Evolutionary conservation across 306 rosid species (phyloP).

Genomic region (Alnus glutinosa): DNA sequence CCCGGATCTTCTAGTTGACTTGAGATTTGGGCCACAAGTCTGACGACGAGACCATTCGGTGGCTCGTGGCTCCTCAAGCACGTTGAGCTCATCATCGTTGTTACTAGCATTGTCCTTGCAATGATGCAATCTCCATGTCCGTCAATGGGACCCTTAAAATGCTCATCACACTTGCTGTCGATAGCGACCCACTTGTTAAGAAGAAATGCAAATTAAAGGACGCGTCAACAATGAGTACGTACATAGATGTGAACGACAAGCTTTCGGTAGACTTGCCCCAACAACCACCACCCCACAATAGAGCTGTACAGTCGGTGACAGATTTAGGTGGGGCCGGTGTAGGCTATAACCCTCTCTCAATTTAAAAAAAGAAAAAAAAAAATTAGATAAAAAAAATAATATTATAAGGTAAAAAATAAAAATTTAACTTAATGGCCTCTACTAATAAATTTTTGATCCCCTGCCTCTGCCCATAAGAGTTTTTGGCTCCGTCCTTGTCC

Average conservation of each 20-base stretch:
- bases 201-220: constrained; percentile 60
- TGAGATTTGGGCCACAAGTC: constrained; percentile 83
- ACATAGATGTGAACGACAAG: constrained; percentile 51
- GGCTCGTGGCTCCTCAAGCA: constrained; percentile 64
- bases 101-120: constrained; percentile 74
- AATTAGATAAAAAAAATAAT: too few species aligned
- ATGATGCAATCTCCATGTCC: constrained; percentile 54
- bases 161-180: constrained; percentile 48
- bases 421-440: too few species aligned
- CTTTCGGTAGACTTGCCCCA: constrained; percentile 50
- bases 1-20: constrained; percentile 75
- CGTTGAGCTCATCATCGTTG: constrained; percentile 78
- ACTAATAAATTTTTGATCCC: too few species aligned
- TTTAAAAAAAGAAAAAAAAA: too few species aligned
- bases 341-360: too few species aligned
- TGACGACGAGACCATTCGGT: constrained; percentile 67
- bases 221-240: constrained; percentile 43
- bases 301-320: too few species aligned
- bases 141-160: constrained; percentile 74
- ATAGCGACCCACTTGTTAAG: constrained; percentile 36
- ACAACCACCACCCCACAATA: neutral
- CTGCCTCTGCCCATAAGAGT: too few species aligned
- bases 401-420: too few species aligned
- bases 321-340: too few species aligned
- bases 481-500: too few species aligned